A percentile compares a stretch with the other conserved stretches of the same genome.
Evolutionary conservation across 2,329 filamentous ascomycete genomes (phyloP).

Genomic region (Colletotrichum sp.): DNA sequence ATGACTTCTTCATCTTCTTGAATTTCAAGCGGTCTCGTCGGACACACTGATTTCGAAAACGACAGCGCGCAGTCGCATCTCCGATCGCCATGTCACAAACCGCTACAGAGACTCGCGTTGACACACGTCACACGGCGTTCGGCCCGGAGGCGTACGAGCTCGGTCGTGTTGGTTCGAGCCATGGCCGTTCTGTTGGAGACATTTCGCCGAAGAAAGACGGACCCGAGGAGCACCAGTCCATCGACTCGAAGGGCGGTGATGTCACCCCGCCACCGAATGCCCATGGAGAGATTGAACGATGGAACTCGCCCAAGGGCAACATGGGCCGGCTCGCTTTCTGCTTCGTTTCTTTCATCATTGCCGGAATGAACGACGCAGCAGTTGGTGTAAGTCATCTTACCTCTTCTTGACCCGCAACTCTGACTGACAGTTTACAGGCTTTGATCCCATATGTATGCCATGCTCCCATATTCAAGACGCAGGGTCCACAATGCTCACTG

Average conservation of each 20-base stretch:
- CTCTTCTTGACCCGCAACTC: neutral
- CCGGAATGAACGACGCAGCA: conserved; percentile 68
- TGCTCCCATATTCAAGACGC: too few relatives aligned
- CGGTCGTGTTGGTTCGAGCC: neutral
- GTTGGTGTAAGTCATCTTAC: conserved; percentile 50
- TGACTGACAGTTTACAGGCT: conserved; percentile 27
- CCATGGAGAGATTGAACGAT: conserved; percentile 28
- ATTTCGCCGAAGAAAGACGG: neutral
- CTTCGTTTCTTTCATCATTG: conserved; percentile 63
- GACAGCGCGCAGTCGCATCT: neutral
- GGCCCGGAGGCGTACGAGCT: conserved; percentile 10
- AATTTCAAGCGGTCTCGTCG: neutral
- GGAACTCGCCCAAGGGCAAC: conserved; percentile 41
- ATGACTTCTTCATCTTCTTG: neutral
- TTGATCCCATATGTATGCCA: conserved; percentile 42
- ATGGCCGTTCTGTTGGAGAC: neutral
- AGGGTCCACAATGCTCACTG: neutral
- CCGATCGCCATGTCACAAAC: conserved; percentile 17
- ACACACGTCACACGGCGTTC: neutral
- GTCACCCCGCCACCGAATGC: neutral
- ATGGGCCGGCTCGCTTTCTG: conserved; percentile 40
- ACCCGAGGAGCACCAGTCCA: neutral
- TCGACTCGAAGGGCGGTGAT: neutral
- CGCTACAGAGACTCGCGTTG: conserved; percentile 13
- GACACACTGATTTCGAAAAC: neutral